Percentiles rank a stretch among this genome's conserved stretches.
Conservation (phyloP, 148 eudicot species). For the Spergularia bocconei region DNA sequence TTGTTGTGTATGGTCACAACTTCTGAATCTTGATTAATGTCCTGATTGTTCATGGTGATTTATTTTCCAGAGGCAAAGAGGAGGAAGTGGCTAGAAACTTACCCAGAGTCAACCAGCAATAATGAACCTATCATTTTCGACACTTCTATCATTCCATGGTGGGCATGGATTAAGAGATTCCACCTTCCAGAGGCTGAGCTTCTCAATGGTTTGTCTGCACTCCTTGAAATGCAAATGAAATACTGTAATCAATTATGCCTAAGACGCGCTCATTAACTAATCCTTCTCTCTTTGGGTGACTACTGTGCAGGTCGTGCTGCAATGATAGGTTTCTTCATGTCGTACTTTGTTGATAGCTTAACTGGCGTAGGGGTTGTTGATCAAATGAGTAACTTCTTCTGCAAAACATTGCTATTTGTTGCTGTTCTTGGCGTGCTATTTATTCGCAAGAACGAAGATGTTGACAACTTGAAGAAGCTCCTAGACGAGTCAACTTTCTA, state of each 20-base stretch:
- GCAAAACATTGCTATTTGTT: conserved; percentile 84
- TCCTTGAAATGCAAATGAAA: neutral
- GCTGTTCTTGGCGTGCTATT: conserved; percentile 84
- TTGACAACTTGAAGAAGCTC: conserved; percentile 78
- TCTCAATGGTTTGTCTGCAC: conserved; percentile 64
- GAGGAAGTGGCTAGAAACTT: conserved; percentile 91
- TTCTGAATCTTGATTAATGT: neutral
- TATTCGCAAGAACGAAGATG: conserved; percentile 83
- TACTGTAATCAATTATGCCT: too few species aligned
- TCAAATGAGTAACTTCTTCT: conserved; percentile 96
- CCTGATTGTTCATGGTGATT: conserved; percentile 15
- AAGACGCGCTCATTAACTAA: too few species aligned
- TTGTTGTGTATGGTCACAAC: neutral
- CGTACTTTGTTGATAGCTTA: conserved; percentile 92
- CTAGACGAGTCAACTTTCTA: conserved; percentile 88
- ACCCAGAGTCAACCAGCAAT: conserved; percentile 85
- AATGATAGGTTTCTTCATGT: conserved; percentile 98
- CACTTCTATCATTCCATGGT: conserved; percentile 97
- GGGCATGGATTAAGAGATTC: conserved; percentile 98
- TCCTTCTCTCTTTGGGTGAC: neutral
- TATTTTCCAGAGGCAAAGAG: conserved; percentile 72
- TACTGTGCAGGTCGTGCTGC: conserved; percentile 83
- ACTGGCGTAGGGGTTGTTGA: conserved; percentile 92
- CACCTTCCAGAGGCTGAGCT: conserved; percentile 99
- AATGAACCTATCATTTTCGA: conserved; percentile 72